Conservation (phyloP, 2,329 filamentous ascomycete genomes). For the Monosporascus ibericus region DNA sequence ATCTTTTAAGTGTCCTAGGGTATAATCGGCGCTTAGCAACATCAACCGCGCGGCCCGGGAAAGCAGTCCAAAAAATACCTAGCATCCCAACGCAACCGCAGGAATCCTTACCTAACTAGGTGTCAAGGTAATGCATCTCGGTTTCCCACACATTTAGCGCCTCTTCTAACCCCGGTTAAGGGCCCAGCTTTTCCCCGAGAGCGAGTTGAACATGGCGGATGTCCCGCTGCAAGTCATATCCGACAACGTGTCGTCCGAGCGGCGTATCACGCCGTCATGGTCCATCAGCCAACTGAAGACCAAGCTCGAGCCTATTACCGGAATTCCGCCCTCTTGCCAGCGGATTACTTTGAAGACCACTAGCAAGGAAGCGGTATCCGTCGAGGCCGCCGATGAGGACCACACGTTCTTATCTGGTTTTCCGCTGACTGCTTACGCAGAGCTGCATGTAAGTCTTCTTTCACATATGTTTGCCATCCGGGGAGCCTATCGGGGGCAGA, state of each 20-base stretch:
- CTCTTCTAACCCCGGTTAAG: neutral
- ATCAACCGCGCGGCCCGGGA: no score
- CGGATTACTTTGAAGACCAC: conserved; percentile 65
- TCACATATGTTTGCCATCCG: conserved; percentile 1
- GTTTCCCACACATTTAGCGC: neutral
- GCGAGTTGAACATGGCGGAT: conserved; percentile 53
- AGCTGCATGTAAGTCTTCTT: conserved; percentile 64
- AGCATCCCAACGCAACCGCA: no score
- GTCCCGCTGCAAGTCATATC: conserved; percentile 70
- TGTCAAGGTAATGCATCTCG: no score
- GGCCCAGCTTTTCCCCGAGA: conserved; percentile 3
- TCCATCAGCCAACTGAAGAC: conserved; percentile 75
- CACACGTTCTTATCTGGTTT: conserved; percentile 57
- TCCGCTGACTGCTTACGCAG: conserved; percentile 66
- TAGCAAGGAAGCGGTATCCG: conserved; percentile 52
- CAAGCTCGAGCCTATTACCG: conserved; percentile 89
- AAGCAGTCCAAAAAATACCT: no score
- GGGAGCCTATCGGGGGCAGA: neutral
- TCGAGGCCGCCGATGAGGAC: conserved; percentile 71
- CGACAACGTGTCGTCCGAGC: conserved; percentile 75
- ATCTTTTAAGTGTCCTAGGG: no score
- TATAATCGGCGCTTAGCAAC: no score
- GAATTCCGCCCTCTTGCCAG: conserved; percentile 77
- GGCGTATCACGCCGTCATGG: conserved; percentile 90
- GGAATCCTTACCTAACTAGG: no score